Percentiles rank a stretch among this genome's conserved stretches.
phyloP scores from a whole-genome alignment of 164 flowering plant genomes.

The Vitis rotundifolia region DNA sequence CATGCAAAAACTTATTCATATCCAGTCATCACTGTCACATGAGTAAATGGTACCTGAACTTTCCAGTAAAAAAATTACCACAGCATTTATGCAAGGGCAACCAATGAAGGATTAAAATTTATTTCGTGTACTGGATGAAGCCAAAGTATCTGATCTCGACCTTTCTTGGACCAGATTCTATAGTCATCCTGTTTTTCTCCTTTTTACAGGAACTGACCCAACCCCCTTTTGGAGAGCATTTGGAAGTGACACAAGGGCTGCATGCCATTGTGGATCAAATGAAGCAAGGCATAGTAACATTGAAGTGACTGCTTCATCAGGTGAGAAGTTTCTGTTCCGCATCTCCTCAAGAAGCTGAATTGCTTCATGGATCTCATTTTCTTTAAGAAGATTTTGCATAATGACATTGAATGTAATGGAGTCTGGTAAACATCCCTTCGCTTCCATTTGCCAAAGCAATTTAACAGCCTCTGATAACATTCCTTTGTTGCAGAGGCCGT shows the following conservation, averaged over 20 bases:
- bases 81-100: too few species aligned
- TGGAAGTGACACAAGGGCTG: neutral
- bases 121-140: too few species aligned
- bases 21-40: too few species aligned
- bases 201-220: too few species aligned
- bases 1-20: too few species aligned
- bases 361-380: slow-evolving; percentile 3
- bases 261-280: neutral
- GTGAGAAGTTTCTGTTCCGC: slow-evolving; percentile 1
- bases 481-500: slow-evolving; percentile 7
- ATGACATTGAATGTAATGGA: neutral
- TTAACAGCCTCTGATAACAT: slow-evolving; percentile 5
- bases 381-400: slow-evolving; percentile 9
- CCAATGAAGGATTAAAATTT: too few species aligned
- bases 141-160: too few species aligned
- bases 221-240: neutral
- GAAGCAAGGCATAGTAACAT: neutral
- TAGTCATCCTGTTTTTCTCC: too few species aligned
- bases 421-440: neutral
- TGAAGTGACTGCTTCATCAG: neutral
- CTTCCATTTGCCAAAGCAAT: slow-evolving; percentile 7
- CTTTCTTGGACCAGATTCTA: too few species aligned
- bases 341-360: slow-evolving; percentile 2
- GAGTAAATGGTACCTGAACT: too few species aligned
- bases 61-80: too few species aligned